Evolutionary conservation across 1,284 basidiomycete species (phyloP), one percentile per base, ranked within the genome.

Genomic region (Cutaneotrichosporon cyanovorans): DNA sequence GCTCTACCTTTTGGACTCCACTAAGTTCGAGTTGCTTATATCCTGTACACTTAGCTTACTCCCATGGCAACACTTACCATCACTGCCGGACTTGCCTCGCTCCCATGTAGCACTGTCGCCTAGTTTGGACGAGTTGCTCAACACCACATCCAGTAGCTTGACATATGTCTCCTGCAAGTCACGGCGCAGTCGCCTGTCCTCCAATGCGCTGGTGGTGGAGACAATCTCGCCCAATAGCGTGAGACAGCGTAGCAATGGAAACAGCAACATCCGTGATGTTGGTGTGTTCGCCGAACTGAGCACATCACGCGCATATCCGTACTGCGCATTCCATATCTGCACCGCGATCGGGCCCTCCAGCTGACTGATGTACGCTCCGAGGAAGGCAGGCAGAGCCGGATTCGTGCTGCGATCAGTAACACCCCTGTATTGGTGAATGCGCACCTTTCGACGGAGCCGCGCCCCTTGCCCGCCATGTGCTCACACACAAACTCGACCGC

Each of bases 401-500:
- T 62, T 55, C 6, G 56, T 42, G 21, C 62, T 80, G 76, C 53
- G 3, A 83, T 82, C 5, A 81, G 69, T n/a, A 4, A 48, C 78
- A 75, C 60, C 75, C 80, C 65, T 77, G 66, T 73, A 60, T 76
- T 28, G 77, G 47, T n/a, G n/a, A n/a, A n/a, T n/a, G n/a, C 86
- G 82, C 11, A 78, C 62, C 8, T 75, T 72, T 12, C 78, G 71
- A 20, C 78, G 73, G 19, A 84, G 78, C 55, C 73, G 69, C 32
- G 76, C 74, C 42, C 88, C 48, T 61, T 63, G 11, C 56, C 58
- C 30, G 42, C 52, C 37, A 60, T 49, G 33, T 51, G 83, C 65
- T 96, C 91, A 64, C 87, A 92, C 16, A 92, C 74, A 77, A 92
- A 86, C 51, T 90, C 84, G 1, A 96, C 88, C 2, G 87, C 82